phyloP scores from a whole-genome alignment of 176 grass and related monocot species.

The Paspalum vaginatum region DNA sequence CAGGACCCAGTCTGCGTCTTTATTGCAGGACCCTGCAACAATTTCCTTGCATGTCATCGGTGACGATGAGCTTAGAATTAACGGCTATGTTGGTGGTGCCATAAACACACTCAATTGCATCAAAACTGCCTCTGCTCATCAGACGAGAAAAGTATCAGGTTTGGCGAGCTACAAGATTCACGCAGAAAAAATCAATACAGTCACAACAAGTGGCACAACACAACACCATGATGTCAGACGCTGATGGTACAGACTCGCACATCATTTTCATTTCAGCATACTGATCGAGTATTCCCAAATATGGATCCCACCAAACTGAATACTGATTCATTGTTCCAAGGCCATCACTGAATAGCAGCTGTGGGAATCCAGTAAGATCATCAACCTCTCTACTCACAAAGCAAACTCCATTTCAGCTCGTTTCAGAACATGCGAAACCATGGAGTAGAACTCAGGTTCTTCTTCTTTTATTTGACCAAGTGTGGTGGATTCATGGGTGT shows the following conservation, averaged over 20 bases:
- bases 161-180: not conserved
- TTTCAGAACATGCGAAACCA: slow-evolving; percentile 65
- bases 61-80: not conserved
- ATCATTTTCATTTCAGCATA: slow-evolving; percentile 4
- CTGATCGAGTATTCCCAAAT: not conserved
- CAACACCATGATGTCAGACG: not conserved
- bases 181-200: not conserved
- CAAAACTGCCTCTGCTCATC: not conserved
- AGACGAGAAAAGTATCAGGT: not conserved
- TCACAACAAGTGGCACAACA: not conserved
- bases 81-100: not conserved
- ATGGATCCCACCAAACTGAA: not conserved
- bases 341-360: not conserved
- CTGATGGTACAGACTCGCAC: not conserved
- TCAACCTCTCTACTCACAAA: slow-evolving; percentile 28
- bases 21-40: not conserved
- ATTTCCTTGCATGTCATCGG: not conserved
- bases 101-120: not conserved
- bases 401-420: slow-evolving; percentile 70
- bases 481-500: slow-evolving; percentile 78
- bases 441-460: slow-evolving; percentile 75
- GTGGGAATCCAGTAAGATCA: not conserved
- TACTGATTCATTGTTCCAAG: not conserved
- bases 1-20: not conserved
- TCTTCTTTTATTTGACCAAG: slow-evolving; percentile 61